Evolutionary conservation across 192 early-diverging fungal species (phyloP), one percentile per base, ranked within the genome.

Genomic region (Umbelopsis sp.): DNA sequence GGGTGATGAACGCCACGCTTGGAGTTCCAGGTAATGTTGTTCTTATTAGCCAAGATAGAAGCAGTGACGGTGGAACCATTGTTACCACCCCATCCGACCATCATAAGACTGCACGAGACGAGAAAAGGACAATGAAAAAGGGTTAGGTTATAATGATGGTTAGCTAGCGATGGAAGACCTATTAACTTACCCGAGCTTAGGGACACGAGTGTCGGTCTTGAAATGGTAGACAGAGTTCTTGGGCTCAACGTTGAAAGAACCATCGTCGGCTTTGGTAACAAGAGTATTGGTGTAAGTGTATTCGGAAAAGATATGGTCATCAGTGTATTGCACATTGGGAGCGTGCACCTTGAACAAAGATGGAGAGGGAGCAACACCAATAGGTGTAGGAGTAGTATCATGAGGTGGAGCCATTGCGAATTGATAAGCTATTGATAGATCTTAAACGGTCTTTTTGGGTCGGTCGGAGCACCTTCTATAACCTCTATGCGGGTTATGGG

Each of bases 81-180:
- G 94, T 99, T 99, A 76, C 97, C 97, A 76, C 96, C 97, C 95
- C 95, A 97, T 34, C 97, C 97, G 76, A 99, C 96, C 81, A 99
- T 91, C 97, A 99, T 98, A 52, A 99, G 85, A 73, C 95, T 94
- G n/a, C n/a, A n/a, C n/a, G 80, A 47, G n/a, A 6, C 41, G 29
- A 54, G 26, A 59, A 56, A 68, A 67, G 69, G 36, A 44, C 59
- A 32, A 62, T 62, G 72, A 69, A 50, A 44, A 45, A 66, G 22
- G 69, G 49, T 52, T 68, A 38, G 22, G n/a, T n/a, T n/a, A n/a
- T n/a, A n/a, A n/a, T n/a, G n/a, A n/a, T n/a, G n/a, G n/a, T n/a
- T n/a, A n/a, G n/a, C n/a, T n/a, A n/a, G n/a, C n/a, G n/a, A n/a
- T n/a, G n/a, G n/a, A n/a, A n/a, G n/a, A 45, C 21, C 4, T 32